Conservation (phyloP, 2,329 filamentous ascomycete species). For the Fusarium solani-melongenae region DNA sequence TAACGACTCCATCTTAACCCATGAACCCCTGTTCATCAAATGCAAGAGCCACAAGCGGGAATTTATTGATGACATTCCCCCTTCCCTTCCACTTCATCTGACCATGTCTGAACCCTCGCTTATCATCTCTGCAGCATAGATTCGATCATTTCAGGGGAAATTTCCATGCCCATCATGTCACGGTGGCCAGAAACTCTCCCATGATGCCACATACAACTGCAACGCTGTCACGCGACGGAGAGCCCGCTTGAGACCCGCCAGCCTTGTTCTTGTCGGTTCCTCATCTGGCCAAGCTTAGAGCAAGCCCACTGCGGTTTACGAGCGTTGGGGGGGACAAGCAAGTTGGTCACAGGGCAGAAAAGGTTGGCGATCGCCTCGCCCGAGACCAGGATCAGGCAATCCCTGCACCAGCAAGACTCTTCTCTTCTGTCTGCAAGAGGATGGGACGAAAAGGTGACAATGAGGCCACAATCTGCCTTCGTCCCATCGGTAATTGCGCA, state of each 20-base stretch:
- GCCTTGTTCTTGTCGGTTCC: conserved; percentile 28
- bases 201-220: not conserved
- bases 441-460: not conserved
- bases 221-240: conserved; percentile 24
- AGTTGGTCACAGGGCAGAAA: conserved; percentile 32
- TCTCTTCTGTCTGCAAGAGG: not conserved
- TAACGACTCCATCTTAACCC: conserved; percentile 25
- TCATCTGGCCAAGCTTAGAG: conserved; percentile 32
- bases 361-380: conserved; percentile 25
- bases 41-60: conserved; percentile 6
- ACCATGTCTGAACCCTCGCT: not conserved
- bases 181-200: not conserved
- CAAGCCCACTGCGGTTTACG: conserved; percentile 17
- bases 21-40: conserved; percentile 29
- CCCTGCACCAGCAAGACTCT: conserved; percentile 9
- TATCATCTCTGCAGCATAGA: not conserved
- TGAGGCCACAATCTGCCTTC: conserved; percentile 18
- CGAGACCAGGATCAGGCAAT: conserved; percentile 32
- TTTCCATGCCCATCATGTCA: conserved; percentile 5
- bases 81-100: conserved; percentile 13
- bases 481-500: conserved; percentile 21
- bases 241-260: conserved; percentile 19
- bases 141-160: conserved; percentile 11
- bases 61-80: conserved; percentile 8
- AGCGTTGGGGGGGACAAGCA: conserved; percentile 15